phyloP scores from a whole-genome alignment of 2,329 filamentous ascomycete species.

The Aspergillus pseudotamarii region DNA sequence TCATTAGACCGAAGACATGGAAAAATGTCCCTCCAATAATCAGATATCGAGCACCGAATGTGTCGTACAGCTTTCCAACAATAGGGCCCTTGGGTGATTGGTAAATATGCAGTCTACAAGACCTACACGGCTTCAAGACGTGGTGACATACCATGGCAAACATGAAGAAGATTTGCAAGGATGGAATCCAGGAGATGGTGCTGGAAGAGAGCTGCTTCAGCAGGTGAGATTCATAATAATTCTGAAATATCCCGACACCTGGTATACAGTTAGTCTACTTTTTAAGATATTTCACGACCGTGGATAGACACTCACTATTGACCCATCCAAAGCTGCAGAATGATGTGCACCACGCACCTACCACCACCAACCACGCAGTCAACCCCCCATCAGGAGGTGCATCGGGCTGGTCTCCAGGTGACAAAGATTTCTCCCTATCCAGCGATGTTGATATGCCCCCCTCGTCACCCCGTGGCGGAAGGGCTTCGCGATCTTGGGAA shows the following conservation, averaged over 20 bases:
- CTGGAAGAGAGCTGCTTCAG: slow-evolving; percentile 55
- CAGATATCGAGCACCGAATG: slow-evolving; percentile 61
- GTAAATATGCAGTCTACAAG: not conserved
- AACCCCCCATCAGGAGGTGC: slow-evolving; percentile 17
- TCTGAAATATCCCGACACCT: slow-evolving; percentile 59
- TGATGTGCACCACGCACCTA: slow-evolving; percentile 46
- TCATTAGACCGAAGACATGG: slow-evolving; percentile 63
- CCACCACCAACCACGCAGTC: slow-evolving; percentile 59
- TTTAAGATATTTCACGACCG: not conserved
- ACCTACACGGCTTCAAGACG: too few relatives aligned
- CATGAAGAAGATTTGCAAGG: slow-evolving; percentile 42
- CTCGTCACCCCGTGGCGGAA: not conserved
- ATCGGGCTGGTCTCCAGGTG: too few relatives aligned
- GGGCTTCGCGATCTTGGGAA: not conserved
- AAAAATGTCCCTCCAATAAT: slow-evolving; percentile 54
- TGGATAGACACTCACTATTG: slow-evolving; percentile 35
- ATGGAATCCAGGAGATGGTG: slow-evolving; percentile 65
- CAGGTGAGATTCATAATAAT: slow-evolving; percentile 58
- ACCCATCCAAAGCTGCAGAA: slow-evolving; percentile 54
- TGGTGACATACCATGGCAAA: slow-evolving; percentile 32
- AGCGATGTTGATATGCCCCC: not conserved
- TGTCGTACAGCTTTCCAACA: slow-evolving; percentile 67
- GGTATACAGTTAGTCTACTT: slow-evolving; percentile 6
- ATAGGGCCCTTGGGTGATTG: slow-evolving; percentile 54
- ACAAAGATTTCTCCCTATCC: not conserved